Percentiles rank a stretch among this genome's conserved stretches.
phyloP scores from a whole-genome alignment of 495 filamentous ascomycete species.

The Friedmanniomyces endolithicus region DNA sequence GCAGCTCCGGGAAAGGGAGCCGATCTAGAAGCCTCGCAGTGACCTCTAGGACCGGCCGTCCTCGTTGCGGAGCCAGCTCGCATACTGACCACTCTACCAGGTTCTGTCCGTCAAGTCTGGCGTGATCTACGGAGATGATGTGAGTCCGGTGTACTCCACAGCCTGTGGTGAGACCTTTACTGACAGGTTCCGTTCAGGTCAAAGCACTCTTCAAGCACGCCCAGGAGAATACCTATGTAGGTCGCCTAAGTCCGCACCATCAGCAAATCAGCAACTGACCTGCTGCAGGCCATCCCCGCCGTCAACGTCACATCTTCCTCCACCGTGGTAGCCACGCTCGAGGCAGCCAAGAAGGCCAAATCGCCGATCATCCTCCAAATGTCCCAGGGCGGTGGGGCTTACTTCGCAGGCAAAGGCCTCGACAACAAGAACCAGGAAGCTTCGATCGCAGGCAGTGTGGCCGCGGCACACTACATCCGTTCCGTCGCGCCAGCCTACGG shows the following conservation, averaged over 20 bases:
- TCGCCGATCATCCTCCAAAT: slow-evolving; percentile 82
- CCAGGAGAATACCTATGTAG: slow-evolving; percentile 57
- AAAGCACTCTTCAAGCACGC: slow-evolving; percentile 67
- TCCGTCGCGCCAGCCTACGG: slow-evolving; percentile 75
- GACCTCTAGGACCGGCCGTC: neutral
- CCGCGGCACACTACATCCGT: slow-evolving; percentile 89
- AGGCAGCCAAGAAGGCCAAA: slow-evolving; percentile 83
- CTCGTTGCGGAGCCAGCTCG: neutral
- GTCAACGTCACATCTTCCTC: slow-evolving; percentile 92
- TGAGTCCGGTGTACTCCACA: neutral
- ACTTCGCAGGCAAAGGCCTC: slow-evolving; percentile 90
- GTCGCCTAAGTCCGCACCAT: neutral
- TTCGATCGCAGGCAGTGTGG: slow-evolving; percentile 74
- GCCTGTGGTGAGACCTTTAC: neutral
- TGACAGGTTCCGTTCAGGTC: slow-evolving; percentile 17
- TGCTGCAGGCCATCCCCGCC: slow-evolving; percentile 58
- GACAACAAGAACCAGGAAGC: slow-evolving; percentile 74
- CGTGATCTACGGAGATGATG: slow-evolving; percentile 65
- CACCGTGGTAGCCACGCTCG: slow-evolving; percentile 75
- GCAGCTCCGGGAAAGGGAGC: too few relatives aligned
- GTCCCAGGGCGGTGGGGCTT: slow-evolving; percentile 87
- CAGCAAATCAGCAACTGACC: neutral
- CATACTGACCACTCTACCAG: neutral
- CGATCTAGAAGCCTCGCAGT: neutral
- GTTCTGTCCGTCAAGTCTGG: slow-evolving; percentile 64